Conservation (phyloP, 2,329 filamentous ascomycete species). For the Calonectria montana region DNA sequence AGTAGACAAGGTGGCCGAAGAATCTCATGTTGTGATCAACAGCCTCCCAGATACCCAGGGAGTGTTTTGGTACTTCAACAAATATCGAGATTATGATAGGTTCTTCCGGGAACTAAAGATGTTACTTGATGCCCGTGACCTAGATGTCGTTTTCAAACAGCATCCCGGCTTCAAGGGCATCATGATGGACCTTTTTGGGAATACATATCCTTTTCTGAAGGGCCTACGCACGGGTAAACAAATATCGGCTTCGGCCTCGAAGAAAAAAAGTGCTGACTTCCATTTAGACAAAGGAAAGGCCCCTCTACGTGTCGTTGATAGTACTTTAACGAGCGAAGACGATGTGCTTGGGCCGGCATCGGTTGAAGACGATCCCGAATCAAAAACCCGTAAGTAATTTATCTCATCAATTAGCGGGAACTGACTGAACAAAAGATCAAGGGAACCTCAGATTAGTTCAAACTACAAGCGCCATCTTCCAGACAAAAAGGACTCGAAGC, state of each 20-base stretch:
- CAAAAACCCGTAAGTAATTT: not conserved
- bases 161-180: conserved; percentile 25
- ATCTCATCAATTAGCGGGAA: not conserved
- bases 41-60: conserved; percentile 29
- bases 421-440: not conserved
- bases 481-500: not conserved
- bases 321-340: not conserved
- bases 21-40: conserved; percentile 25
- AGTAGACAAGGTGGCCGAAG: conserved; percentile 25
- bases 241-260: not conserved
- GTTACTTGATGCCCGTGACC: conserved; percentile 16
- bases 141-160: conserved; percentile 37
- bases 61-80: conserved; percentile 23
- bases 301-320: not conserved
- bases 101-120: conserved; percentile 29
- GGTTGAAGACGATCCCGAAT: not conserved
- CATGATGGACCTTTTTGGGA: conserved; percentile 33
- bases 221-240: not conserved
- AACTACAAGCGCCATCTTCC: not conserved
- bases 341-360: not conserved
- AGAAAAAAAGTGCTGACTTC: not conserved
- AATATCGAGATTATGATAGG: not conserved
- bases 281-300: not conserved
- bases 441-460: conserved; percentile 5
- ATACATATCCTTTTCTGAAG: conserved; percentile 28